Evolutionary conservation across 306 rosid genomes (phyloP).

Genomic region (Quercus robur): DNA sequence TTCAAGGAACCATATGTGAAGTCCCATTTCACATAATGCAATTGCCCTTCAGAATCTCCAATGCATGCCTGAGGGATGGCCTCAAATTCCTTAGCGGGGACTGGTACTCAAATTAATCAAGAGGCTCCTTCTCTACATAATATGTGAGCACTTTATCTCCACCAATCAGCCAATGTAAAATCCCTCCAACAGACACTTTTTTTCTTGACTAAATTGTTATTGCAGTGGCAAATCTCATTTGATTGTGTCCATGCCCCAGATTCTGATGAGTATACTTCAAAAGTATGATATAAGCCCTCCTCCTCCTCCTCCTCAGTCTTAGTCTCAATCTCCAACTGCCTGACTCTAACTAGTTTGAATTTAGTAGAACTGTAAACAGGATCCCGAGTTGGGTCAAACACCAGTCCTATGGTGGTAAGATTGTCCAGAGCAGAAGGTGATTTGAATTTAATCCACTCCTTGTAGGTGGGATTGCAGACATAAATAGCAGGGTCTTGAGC

Average conservation of each 20-base stretch:
- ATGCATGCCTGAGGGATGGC: conserved; percentile 43
- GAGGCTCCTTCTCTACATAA: background rate
- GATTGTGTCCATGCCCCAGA: conserved; percentile 42
- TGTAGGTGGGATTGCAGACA: conserved; percentile 56
- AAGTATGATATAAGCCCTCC: conserved; percentile 24
- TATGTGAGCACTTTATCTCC: no score
- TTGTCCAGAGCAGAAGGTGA: conserved; percentile 1
- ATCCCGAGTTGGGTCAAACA: conserved; percentile 33
- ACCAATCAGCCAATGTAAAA: no score
- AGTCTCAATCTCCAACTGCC: conserved; percentile 9
- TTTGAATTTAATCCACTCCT: conserved; percentile 32
- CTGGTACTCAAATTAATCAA: conserved; percentile 42
- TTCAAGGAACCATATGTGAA: conserved; percentile 57
- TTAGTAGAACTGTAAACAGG: conserved; percentile 13
- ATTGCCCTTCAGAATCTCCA: conserved; percentile 49
- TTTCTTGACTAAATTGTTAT: conserved; percentile 27
- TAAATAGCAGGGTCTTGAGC: conserved; percentile 33
- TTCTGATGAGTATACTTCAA: conserved; percentile 46
- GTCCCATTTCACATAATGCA: conserved; percentile 55
- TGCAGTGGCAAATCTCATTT: conserved; percentile 33
- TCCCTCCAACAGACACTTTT: conserved; percentile 20
- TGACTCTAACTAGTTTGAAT: conserved; percentile 41
- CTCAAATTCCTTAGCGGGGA: conserved; percentile 28
- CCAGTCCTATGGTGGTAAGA: conserved; percentile 29
- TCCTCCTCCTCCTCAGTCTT: background rate